Base-by-base conservation (phyloP, 306 rosid genomes). In the Cyamopsis tetragonoloba region DNA sequence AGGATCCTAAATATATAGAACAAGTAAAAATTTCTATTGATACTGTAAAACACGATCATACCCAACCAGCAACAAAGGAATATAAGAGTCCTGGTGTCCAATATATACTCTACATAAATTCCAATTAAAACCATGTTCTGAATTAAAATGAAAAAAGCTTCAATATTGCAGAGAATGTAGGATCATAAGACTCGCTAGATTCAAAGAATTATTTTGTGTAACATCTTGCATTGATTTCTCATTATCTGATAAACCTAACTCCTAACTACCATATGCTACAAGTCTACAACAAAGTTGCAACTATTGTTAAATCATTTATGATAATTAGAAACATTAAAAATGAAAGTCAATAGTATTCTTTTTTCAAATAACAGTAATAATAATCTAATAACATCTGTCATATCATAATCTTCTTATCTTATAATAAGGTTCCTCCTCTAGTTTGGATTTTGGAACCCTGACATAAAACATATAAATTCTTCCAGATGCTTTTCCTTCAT, bases 381-480 rank as follows among this genome's bases (percentile, higher is more conserved):
- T 58, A 8, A 12, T 26, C 51, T 4, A 66, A 30, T 27, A 35
- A 37, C 62, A 46, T 63, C 30, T 70, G 46, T 43, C 13, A 12
- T 19, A 41, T 61, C 80, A 59, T 58, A n/a, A n/a, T n/a, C n/a
- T n/a, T n/a, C n/a, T 68, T 46, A 23, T 26, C 34, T 26, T 6
- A 19, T 47, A 23, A 43, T 26, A 18, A 23, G 54, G 11, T 27
- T 46, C 68, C 24, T 31, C 41, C 24, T 31, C 41, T 42, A 13
- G 81, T 55, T 55, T 44, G 60, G 49, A 13, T 76, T 55, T 55
- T 44, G 60, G 49, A 34, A n/a, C 14, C 53, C 35, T 11, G 42
- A 15, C 41, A 17, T 54, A 54, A 23, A 42, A 17, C 34, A 53
- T 37, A 30, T 19, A 19, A 58, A 38, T 48, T 58, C 70, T 19